Base-by-base conservation (phyloP, 2,329 filamentous ascomycete genomes). In the Epichloe hybrida region DNA sequence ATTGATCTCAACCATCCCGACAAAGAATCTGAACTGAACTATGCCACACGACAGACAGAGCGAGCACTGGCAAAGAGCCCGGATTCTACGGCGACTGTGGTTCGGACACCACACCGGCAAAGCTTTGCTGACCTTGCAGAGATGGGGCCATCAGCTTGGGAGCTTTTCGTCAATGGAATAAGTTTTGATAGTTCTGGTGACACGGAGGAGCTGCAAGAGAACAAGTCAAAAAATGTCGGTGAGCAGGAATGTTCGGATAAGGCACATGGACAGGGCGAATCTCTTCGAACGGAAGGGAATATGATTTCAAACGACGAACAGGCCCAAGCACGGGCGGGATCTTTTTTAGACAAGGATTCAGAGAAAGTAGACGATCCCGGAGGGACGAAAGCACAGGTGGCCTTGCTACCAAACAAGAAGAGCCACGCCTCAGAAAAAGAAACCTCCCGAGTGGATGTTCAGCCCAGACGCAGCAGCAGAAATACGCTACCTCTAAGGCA, bases 11-110 rank as follows among this genome's bases (percentile, higher is more conserved):
- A 36, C 12, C 5, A 7, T 6, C 36, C 17, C 5, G 23, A 27
- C n/a, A 44, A 41, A 20, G 13, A 34, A 9, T 9, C 21, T 31
- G 50, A 6, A 37, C 8, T 21, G n/a, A 6, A 27, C 17, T 5
- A 34, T 37, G 37, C 12, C 34, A 7, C 37, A 36, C 5, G 31
- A 9, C 38, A 20, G 15, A 39, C 13, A 21, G 15, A 47, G 13
- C 5, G 38, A 42, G 31, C 9, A 12, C 45, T 31, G 15, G 21
- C 31, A 35, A 40, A 44, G 11, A 50, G 43, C 4, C 57, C 58
- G 1, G 54, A 57, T 27, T 72, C 71, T 5, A 61, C 63, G 9
- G 60, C 61, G 11, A 74, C 72, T 1, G 59, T 72, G 11, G 57
- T 73, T 11, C 64, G 62, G 42, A 69, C 64, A 3, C 61, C 64